Evolutionary conservation across 2,329 filamentous ascomycete genomes (phyloP), one percentile per base, ranked within the genome.

Genomic region (Botrytis tulipae): DNA sequence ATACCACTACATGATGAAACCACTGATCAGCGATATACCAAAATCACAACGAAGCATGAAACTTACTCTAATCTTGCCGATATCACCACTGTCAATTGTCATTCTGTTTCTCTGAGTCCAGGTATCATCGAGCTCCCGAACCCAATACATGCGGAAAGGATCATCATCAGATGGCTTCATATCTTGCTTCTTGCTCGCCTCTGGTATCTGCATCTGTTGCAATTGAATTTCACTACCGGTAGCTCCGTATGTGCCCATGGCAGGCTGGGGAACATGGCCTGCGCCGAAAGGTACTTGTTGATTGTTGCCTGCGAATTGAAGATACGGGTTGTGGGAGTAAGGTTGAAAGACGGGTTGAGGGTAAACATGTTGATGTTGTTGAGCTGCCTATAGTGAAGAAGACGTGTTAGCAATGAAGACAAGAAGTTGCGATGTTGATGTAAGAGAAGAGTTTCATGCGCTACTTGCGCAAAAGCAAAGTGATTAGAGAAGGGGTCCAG

Each of bases 161-260:
- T 90, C 86, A 76, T 89, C 86, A 78, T 91, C 89, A 32, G 85
- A 84, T 3, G 89, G 89, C 81, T 89, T 88, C 79, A 90, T 89
- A 77, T 90, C 88, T 83, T 91, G 88, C 70, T 78, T 77, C 61
- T 76, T 71, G 37, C 77, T 77, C 60, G 79, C 76, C 25, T 78
- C 77, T 1, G 73, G 61, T 10, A 66, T 71, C 25, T 78, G 73
- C 59, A 80, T 74, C 44, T 80, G 77, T 59, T 78, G 74, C 8
- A 67, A 54, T n/a, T 79, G 73, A 37, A 79, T 67, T 46, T 80
- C 79, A 9, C 22, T 46, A 20, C 74, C 70, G 1, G 78, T 80
- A 12, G 75, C 73, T 20, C 79, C 78, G 14, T 35, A 48, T 3
- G 74, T 68, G 61, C 72, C 73, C 37, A 74, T 73, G 20, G 74